These are phyloP conservation scores for Wickerhamomyces strasburgensis DNA, from an alignment of 805 yeast genomes.

Conservation along the genomic window DNA sequence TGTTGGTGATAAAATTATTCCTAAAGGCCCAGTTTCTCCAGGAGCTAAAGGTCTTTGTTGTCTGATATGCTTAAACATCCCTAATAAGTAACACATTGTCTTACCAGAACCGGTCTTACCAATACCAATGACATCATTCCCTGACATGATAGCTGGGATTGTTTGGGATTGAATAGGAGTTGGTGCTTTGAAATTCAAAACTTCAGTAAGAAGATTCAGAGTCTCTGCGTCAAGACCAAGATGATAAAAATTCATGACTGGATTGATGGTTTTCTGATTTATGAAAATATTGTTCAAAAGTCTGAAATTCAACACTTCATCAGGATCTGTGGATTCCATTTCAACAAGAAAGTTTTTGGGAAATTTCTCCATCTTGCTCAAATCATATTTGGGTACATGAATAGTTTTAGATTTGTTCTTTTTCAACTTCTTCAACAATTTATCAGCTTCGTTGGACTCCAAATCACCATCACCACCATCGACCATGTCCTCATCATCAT, in stretches of 20 bases:
- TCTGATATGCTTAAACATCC: conserved; percentile 76
- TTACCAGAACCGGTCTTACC: conserved; percentile 98
- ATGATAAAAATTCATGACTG: conserved; percentile 75
- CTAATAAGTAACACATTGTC: conserved; percentile 81
- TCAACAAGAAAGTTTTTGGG: conserved; percentile 57
- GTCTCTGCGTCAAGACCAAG: conserved; percentile 66
- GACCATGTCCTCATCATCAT: conserved; percentile 15
- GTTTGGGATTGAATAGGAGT: conserved; percentile 91
- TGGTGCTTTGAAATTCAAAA: conserved; percentile 53
- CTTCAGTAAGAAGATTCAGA: conserved; percentile 45
- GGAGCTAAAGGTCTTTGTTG: conserved; percentile 54
- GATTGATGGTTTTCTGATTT: conserved; percentile 34
- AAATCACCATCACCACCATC: conserved; percentile 22
- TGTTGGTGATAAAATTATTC: conserved; percentile 81
- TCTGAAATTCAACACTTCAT: conserved; percentile 60
- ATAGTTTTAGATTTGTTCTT: conserved; percentile 45
- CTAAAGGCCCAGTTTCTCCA: conserved; percentile 68
- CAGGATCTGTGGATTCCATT: conserved; percentile 39
- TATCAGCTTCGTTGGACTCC: conserved; percentile 32
- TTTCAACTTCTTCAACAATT: conserved; percentile 32
- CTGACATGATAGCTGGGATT: conserved; percentile 84
- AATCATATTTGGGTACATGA: conserved; percentile 33
- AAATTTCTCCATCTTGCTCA: conserved; percentile 46
- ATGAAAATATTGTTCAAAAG: conserved; percentile 46
- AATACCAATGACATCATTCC: conserved; percentile 85